A percentile compares a stretch with the other conserved stretches of the same genome.
These are phyloP conservation scores for Diversispora epigaea DNA, from an alignment of 192 early-diverging fungal species.

Conservation along the genomic window DNA sequence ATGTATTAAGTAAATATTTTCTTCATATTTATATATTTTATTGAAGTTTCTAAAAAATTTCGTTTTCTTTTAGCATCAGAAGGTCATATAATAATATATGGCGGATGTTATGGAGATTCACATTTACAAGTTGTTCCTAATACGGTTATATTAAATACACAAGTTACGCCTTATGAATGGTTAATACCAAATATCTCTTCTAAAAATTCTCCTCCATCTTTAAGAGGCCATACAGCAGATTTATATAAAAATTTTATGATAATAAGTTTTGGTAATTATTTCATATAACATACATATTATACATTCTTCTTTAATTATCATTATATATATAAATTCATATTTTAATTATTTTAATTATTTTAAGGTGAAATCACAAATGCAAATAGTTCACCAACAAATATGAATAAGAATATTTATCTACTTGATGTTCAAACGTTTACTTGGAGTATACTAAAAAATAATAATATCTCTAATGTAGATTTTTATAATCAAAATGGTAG, in stretches of 20 bases:
- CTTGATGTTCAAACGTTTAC: too few relatives aligned
- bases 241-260: neutral
- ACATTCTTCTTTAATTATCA: too few relatives aligned
- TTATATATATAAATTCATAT: too few relatives aligned
- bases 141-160: neutral
- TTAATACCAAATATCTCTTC: neutral
- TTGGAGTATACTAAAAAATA: too few relatives aligned
- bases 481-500: too few relatives aligned
- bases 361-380: too few relatives aligned
- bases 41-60: neutral
- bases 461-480: too few relatives aligned
- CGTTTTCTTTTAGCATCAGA: neutral
- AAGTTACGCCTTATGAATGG: neutral
- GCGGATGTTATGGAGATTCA: neutral
- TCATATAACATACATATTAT: neutral
- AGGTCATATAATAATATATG: neutral
- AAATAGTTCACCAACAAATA: too few relatives aligned
- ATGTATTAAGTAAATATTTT: conserved; percentile 2
- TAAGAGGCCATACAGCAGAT: neutral
- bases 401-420: too few relatives aligned
- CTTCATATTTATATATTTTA: neutral
- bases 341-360: too few relatives aligned
- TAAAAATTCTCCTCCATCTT: neutral
- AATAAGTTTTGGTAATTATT: neutral
- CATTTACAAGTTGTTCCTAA: neutral